These are phyloP conservation scores for Sclerospora graminicola DNA, from an alignment of 352 stramenopile genomes.

Conservation along the genomic window DNA sequence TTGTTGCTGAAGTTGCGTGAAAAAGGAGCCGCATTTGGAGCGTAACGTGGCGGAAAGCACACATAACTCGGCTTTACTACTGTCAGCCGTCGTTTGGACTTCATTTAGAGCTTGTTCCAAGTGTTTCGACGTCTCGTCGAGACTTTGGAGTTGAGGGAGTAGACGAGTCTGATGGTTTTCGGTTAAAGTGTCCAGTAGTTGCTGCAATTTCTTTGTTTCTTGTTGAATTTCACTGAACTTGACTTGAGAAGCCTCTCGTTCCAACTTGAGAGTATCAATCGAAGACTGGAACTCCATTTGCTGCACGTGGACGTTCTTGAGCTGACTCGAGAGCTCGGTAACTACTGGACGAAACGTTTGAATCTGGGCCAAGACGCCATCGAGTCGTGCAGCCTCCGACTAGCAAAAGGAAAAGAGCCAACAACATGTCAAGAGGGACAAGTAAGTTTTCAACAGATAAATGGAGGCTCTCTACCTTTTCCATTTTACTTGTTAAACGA, in stretches of 20 bases:
- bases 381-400: constrained; percentile 35
- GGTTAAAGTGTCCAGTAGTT: constrained; percentile 7
- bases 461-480: constrained; percentile 34
- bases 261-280: constrained; percentile 3
- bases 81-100: constrained; percentile 7
- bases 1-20: constrained; percentile 21
- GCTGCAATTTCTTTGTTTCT: constrained; percentile 10
- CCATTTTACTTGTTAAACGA: constrained; percentile 41
- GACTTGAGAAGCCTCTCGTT: constrained; percentile 1
- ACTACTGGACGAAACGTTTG: constrained; percentile 36
- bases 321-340: constrained; percentile 17
- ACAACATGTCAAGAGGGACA: neutral
- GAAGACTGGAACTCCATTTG: constrained; percentile 6
- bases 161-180: constrained; percentile 4
- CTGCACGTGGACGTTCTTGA: constrained; percentile 8
- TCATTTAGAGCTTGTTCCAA: no score
- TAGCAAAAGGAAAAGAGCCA: constrained; percentile 11
- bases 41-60: constrained; percentile 31
- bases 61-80: constrained; percentile 18
- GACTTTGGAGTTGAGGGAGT: constrained; percentile 6
- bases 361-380: constrained; percentile 44
- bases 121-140: constrained; percentile 12
- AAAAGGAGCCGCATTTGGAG: constrained; percentile 12
- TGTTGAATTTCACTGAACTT: constrained; percentile 7
- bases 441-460: neutral